Conservation (phyloP, 2,329 filamentous ascomycete genomes). For the Rutstroemia sydowiana region DNA sequence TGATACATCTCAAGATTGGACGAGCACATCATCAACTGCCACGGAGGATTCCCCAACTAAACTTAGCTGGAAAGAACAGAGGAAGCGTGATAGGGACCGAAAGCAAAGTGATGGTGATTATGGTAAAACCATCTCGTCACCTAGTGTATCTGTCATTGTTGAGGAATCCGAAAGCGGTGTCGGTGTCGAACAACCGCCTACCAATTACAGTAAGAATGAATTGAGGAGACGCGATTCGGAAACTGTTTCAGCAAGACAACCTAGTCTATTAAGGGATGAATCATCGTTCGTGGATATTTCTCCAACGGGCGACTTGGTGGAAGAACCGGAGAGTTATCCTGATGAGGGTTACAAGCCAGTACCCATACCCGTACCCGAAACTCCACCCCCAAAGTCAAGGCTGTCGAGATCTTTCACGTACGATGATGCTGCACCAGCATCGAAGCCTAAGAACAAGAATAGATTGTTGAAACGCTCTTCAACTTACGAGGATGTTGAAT, state of each 20-base stretch:
- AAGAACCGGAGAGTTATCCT: conserved; percentile 27
- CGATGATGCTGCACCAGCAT: not conserved
- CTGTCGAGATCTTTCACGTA: conserved; percentile 26
- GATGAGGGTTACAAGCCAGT: no score
- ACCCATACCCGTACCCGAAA: no score
- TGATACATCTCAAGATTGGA: conserved; percentile 36
- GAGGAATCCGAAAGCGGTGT: conserved; percentile 25
- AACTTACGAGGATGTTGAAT: conserved; percentile 31
- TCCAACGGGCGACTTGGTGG: conserved; percentile 17
- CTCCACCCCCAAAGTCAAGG: conserved; percentile 26
- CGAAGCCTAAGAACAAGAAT: conserved; percentile 9
- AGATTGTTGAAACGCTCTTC: conserved; percentile 28
- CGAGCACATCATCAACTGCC: conserved; percentile 29
- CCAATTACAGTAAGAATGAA: conserved; percentile 41
- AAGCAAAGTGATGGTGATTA: conserved; percentile 21
- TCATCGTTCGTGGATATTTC: conserved; percentile 16
- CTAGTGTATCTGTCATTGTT: conserved; percentile 12
- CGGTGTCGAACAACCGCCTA: conserved; percentile 20
- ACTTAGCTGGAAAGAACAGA: conserved; percentile 34
- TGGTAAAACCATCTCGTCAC: conserved; percentile 14
- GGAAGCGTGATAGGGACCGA: conserved; percentile 38
- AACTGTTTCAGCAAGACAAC: conserved; percentile 27
- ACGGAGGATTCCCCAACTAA: conserved; percentile 26
- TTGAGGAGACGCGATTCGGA: conserved; percentile 42
- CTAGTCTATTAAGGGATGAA: conserved; percentile 29